These are phyloP conservation scores for Grosmannia huntii DNA, from an alignment of 2,329 filamentous ascomycete species.

Conservation along the genomic window DNA sequence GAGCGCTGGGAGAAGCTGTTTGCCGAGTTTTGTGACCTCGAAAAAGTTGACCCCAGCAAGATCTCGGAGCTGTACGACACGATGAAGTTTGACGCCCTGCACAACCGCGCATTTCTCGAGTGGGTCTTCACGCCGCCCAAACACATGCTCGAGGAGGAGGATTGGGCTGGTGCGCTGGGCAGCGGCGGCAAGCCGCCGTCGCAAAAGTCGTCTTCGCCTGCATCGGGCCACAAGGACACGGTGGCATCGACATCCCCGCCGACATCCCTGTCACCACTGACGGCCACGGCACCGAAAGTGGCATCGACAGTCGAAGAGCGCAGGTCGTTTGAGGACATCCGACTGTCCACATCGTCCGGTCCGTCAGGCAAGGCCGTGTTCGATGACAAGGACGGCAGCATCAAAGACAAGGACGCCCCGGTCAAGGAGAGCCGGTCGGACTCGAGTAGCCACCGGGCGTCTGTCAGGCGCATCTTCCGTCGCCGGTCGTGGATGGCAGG, in stretches of 20 bases:
- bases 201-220: constrained; percentile 11
- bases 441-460: constrained; percentile 19
- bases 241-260: not conserved
- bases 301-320: constrained; percentile 2
- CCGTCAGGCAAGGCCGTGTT: not conserved
- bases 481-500: constrained; percentile 47
- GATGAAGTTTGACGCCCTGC: constrained; percentile 98
- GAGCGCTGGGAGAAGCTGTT: constrained; percentile 99
- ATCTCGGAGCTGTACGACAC: constrained; percentile 97
- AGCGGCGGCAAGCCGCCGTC: constrained; percentile 26
- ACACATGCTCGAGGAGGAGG: constrained; percentile 61
- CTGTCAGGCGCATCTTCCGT: constrained; percentile 41
- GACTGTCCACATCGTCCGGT: not conserved
- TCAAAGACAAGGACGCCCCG: constrained; percentile 14
- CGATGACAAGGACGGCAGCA: not conserved
- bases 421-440: constrained; percentile 13
- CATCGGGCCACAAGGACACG: constrained; percentile 17
- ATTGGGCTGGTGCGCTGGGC: constrained; percentile 14
- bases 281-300: not conserved
- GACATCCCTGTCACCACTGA: not conserved
- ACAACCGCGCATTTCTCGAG: constrained; percentile 91
- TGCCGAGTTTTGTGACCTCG: constrained; percentile 86
- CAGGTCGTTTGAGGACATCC: constrained; percentile 6
- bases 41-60: constrained; percentile 98
- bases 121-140: constrained; percentile 91